A percentile compares a stretch with the other conserved stretches of the same genome.
Evolutionary conservation across 2,329 filamentous ascomycete genomes (phyloP).

Genomic region (Botrytis squamosa): DNA sequence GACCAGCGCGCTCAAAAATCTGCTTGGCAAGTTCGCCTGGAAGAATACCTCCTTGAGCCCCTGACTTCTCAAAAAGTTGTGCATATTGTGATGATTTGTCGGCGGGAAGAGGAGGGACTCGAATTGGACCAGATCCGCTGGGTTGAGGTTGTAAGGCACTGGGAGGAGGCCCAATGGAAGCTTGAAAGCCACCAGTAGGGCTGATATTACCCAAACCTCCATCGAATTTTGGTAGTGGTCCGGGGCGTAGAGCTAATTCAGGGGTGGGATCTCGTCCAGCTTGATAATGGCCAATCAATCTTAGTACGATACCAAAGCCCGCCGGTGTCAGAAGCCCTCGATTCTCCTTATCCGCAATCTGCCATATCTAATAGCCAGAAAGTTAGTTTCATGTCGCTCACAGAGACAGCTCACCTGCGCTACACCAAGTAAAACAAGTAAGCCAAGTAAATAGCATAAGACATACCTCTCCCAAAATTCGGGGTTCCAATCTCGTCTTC

Average conservation of each 20-base stretch:
- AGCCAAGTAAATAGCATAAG: not conserved
- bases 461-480: slow-evolving; percentile 77
- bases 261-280: slow-evolving; percentile 76
- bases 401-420: not conserved
- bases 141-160: slow-evolving; percentile 52
- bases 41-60: slow-evolving; percentile 72
- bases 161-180: slow-evolving; percentile 46
- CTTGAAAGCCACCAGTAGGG: slow-evolving; percentile 47
- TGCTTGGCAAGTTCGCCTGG: slow-evolving; percentile 84
- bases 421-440: not conserved
- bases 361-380: slow-evolving; percentile 74
- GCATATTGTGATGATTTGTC: slow-evolving; percentile 90
- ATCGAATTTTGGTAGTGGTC: slow-evolving; percentile 90
- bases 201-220: slow-evolving; percentile 52
- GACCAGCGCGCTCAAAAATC: slow-evolving; percentile 89
- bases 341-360: slow-evolving; percentile 97
- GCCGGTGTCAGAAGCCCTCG: slow-evolving; percentile 87
- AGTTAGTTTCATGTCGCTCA: not conserved
- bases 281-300: slow-evolving; percentile 94
- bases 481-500: slow-evolving; percentile 84
- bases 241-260: slow-evolving; percentile 80
- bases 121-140: slow-evolving; percentile 66
- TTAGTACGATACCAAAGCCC: slow-evolving; percentile 88
- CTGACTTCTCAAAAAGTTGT: slow-evolving; percentile 86
- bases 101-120: slow-evolving; percentile 82